Percentiles rank a stretch among this genome's conserved stretches.
Evolutionary conservation across 140 eudicot genomes (phyloP).

Genomic region (Cichorium intybus): DNA sequence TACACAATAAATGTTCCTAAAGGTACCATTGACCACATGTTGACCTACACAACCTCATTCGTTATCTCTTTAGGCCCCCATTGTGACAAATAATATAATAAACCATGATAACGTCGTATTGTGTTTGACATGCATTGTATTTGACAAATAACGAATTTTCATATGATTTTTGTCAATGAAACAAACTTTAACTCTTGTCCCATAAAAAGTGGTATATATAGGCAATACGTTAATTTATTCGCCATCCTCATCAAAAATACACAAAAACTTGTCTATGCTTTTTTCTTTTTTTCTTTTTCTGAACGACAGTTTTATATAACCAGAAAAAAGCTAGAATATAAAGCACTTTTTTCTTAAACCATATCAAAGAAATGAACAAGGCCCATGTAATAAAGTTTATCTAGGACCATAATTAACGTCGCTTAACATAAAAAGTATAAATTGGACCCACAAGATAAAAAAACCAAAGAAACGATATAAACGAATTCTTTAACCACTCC

Average conservation of each 20-base stretch:
- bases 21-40: constrained; percentile 18
- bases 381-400: too few species aligned
- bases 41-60: constrained; percentile 22
- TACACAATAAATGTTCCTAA: constrained; percentile 16
- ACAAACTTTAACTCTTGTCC: too few species aligned
- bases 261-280: too few species aligned
- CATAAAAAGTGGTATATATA: too few species aligned
- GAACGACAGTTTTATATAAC: too few species aligned
- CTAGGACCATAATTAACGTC: neutral
- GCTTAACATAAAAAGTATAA: neutral
- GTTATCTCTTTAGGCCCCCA: neutral
- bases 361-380: too few species aligned
- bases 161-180: neutral
- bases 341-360: too few species aligned
- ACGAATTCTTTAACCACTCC: neutral
- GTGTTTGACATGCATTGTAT: neutral
- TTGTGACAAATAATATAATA: neutral
- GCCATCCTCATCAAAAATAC: too few species aligned
- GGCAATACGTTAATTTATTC: too few species aligned
- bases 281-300: too few species aligned
- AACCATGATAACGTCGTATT: neutral
- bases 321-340: too few species aligned
- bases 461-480: neutral
- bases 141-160: too few species aligned
- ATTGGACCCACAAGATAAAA: neutral